Base-by-base conservation (phyloP, 495 filamentous ascomycete species). In the Neurospora tetraspora region DNA sequence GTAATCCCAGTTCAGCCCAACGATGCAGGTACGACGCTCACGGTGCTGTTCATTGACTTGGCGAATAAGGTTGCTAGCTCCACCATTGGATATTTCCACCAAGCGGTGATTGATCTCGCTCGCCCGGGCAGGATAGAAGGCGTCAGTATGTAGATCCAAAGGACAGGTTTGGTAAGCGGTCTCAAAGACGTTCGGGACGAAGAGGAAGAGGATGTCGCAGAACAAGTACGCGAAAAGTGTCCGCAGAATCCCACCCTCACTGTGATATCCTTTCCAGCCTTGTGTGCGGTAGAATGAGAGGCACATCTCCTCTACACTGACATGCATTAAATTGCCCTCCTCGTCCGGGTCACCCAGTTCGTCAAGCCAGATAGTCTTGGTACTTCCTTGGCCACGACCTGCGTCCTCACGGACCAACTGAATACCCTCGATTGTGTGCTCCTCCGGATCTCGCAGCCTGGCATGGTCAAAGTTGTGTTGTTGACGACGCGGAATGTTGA, bases 101-200 rank as follows among this genome's bases (percentile, higher is more conserved):
- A 98, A 85, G 23, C 94, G 91, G 76, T 90, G 89, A 80, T 97
- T 96, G 78, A 98, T 97, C 82, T 97, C 94, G 5, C 90, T 93
- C 34, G 91, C 88, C 9, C 96, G 88, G 39, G 89, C 88, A 0
- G 93, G 89, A 77, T 93, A 98, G 85, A 99, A 99, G 20, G 93
- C 90, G 82, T 98, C 96, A 5, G 94, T 97, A 79, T 95, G 91
- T 9, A 99, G 85, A 78, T 99, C 96, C 16, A 99, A 84, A 1
- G 96, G 96, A 77, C 93, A 96, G 1, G 93, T 97, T 78, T 99
- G 96, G 80, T 91, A 99, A 6, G 91, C 86, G 5, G 95, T 99
- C 78, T 98, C 94, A 82, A 98, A 99, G 74, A 98, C 95, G 75
- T 97, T 97, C 31, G 96, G 94, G 37, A 98, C 87, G 81, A 97